Evolutionary conservation across 805 yeast genomes (phyloP).

Genomic region (Metschnikowia henanensis): DNA sequence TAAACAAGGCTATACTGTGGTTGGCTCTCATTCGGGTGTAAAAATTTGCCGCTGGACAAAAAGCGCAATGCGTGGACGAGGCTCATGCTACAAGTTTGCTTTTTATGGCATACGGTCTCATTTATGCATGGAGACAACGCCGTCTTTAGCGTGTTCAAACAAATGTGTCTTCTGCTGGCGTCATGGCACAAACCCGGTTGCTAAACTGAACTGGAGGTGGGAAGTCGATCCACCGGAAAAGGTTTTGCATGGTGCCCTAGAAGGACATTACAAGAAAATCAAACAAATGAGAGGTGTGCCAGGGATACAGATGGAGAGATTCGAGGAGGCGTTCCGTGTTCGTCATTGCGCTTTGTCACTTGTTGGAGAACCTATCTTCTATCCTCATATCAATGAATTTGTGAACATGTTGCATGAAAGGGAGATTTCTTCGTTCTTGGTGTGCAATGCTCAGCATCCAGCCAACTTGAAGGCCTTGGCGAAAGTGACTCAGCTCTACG

Average conservation of each 20-base stretch:
- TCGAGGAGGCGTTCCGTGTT: conserved; percentile 87
- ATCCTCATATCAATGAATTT: conserved; percentile 87
- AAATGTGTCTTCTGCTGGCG: conserved; percentile 98
- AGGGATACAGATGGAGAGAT: conserved; percentile 86
- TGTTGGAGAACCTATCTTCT: conserved; percentile 94
- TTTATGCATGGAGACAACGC: conserved; percentile 95
- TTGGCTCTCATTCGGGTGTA: conserved; percentile 94
- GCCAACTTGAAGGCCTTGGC: conserved; percentile 66
- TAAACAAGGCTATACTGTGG: conserved; percentile 90
- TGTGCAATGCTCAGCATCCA: conserved; percentile 96
- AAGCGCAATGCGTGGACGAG: conserved; percentile 90
- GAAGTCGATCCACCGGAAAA: conserved; percentile 87
- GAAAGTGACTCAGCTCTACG: conserved; percentile 88
- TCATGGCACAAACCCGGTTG: conserved; percentile 96
- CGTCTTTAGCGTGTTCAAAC: conserved; percentile 89
- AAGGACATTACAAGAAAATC: conserved; percentile 88
- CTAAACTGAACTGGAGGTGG: conserved; percentile 92
- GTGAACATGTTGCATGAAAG: conserved; percentile 76
- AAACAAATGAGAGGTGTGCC: conserved; percentile 96
- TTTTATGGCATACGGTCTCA: conserved; percentile 90
- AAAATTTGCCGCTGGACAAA: conserved; percentile 97
- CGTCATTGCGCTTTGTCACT: conserved; percentile 89
- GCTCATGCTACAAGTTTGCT: conserved; percentile 91
- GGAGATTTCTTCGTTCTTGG: conserved; percentile 82
- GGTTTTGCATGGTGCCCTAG: conserved; percentile 80